Base-by-base conservation (phyloP, 805 yeast species). In the Peterozyma xylosa region DNA sequence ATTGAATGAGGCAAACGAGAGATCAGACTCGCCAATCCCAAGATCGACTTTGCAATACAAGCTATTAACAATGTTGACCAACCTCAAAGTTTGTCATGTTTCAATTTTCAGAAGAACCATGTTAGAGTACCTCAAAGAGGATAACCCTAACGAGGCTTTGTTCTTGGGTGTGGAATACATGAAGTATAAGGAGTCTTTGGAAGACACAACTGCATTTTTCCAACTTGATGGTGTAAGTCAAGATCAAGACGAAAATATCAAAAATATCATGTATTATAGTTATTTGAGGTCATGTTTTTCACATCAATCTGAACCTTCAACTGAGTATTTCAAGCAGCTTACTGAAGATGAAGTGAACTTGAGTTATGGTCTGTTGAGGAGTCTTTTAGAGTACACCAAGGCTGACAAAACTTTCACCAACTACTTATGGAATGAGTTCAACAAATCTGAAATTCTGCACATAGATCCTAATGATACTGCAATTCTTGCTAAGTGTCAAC, bases 21-120 rank as follows among this genome's bases (percentile, higher is more conserved):
- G 27, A 21, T 21, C 27, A 21, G 27, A 21, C 27, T 21, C 27
- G 4, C 27, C 27, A 21, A n/a, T 7, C 6, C 32, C 39, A 13
- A 27, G 17, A 13, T 37, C 41, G 9, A 33, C 39, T 9, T 21
- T 32, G 3, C 33, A 10, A 39, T 48, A 50, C 33, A 54, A 49
- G 33, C 27, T 62, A 11, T 42, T 58, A 14, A 42, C 45, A 3
- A 38, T 55, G 9, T 43, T 60, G 21, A 35, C 45, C 27, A 46
- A 52, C 1, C 37, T 45, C 35, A 41, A 50, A 11, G n/a, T 57
- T 3, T 40, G 57, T n/a, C 56, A 58, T 42, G 52, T 47, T n/a
- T 48, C 57, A 11, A 65, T 59, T 40, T 51, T 58, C 15, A 50
- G 45, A 15, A 50, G 60, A 42, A 53, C 49, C n/a, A 48, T 58